phyloP scores from a whole-genome alignment of 495 filamentous ascomycete species.

The Acidomyces sp. region DNA sequence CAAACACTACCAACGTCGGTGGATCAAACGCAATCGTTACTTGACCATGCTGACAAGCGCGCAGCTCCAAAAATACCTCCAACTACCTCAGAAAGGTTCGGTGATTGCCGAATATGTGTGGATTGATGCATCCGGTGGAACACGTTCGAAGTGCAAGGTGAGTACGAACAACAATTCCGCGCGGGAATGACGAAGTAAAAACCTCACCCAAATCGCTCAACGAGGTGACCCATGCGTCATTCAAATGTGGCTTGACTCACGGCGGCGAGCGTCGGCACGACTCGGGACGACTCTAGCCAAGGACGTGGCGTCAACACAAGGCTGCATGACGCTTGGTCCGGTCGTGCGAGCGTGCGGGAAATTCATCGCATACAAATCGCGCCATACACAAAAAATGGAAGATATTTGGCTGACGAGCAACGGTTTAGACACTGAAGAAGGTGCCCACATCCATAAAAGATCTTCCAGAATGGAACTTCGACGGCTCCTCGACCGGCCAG shows the following conservation, averaged over 20 bases:
- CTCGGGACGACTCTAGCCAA: neutral
- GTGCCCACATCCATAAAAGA: constrained; percentile 53
- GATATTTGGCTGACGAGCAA: neutral
- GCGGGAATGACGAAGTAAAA: too few relatives aligned
- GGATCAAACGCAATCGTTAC: neutral
- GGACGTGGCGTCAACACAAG: neutral
- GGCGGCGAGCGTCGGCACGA: neutral
- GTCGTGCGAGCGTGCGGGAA: neutral
- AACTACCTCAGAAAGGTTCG: constrained; percentile 73
- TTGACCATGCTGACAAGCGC: constrained; percentile 7
- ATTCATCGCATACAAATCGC: neutral
- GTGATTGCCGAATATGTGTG: constrained; percentile 95
- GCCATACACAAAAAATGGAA: neutral
- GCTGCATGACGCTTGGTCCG: neutral
- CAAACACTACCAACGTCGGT: constrained; percentile 32
- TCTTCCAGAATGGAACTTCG: constrained; percentile 98
- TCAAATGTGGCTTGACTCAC: constrained; percentile 1
- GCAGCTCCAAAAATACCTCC: constrained; percentile 84
- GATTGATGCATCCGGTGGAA: constrained; percentile 69
- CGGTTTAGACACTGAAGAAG: constrained; percentile 60
- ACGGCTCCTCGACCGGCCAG: constrained; percentile 89
- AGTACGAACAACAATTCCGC: constrained; percentile 27
- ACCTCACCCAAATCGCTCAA: too few relatives aligned
- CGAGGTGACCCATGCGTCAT: too few relatives aligned
- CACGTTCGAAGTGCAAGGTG: constrained; percentile 87